Base-by-base conservation (phyloP, 495 filamentous ascomycete genomes). In the Aspergillus indologenus region DNA sequence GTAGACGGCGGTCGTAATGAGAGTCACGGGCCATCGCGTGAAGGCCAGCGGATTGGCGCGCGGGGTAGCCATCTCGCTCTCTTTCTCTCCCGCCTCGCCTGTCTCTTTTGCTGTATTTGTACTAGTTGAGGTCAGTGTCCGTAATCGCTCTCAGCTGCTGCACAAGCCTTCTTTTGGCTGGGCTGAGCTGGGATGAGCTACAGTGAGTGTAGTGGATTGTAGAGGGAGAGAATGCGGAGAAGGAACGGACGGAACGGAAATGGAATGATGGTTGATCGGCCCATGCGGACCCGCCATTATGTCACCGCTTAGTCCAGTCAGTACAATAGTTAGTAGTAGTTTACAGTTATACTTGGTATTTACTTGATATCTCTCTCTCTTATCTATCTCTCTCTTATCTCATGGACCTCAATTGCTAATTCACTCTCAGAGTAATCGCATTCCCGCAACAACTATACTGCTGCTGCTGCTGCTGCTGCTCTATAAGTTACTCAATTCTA, bases 1-100 rank as follows among this genome's bases (percentile, higher is more conserved):
- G 66, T 93, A 94, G 43, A 88, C 78, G 61, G 84, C 62, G 2
- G 85, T 82, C 14, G 84, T 85, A 74, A 90, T 83, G 56, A 92
- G 76, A 12, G 87, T 91, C 11, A 93, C 90, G 17, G 87, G 83
- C 63, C 84, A 79, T 31, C 87, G 81, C 52, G 76, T 80, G 65
- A 89, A 90, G 20, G 78, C 81, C 62, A 88, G 66, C 19, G 84
- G 85, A 58, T 86, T 85, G 64, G 67, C 69, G 50, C 66, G 65
- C 18, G 61, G 48, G 57, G 62, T 61, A 68, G 74, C 70, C 74
- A 76, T 68, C 24, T 20, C 11, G 21, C 6, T 8, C 64, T 66
- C 57, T 53, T 47, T 47, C 43, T 40, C 34, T 29, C 9, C 26
- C 26, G 26, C 26, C 9, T 29, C n/a, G n/a, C n/a, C n/a, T n/a